A percentile compares a stretch with the other conserved stretches of the same genome.
Evolutionary conservation across 208 protist genomes (phyloP).

Genomic region (Acanthamoeba healyi): DNA sequence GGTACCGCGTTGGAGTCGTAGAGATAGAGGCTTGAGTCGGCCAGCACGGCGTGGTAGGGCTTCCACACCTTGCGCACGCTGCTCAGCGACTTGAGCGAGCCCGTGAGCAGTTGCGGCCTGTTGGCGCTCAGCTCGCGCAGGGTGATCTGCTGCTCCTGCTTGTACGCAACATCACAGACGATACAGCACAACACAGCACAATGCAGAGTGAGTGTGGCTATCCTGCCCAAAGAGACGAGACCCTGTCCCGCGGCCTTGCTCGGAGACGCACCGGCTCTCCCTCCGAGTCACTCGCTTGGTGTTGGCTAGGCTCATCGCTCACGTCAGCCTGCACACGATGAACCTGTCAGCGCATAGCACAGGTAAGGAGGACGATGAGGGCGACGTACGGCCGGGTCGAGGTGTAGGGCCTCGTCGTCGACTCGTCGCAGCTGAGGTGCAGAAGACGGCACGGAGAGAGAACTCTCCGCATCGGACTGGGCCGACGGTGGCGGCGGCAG

Average conservation of each 20-base stretch:
- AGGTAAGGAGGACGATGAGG: too few species aligned
- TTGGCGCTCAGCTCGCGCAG: neutral
- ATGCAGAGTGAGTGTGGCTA: too few species aligned
- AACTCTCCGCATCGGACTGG: too few species aligned
- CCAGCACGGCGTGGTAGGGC: neutral
- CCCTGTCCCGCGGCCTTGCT: too few species aligned
- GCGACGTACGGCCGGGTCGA: neutral
- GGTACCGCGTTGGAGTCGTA: slow-evolving; percentile 1
- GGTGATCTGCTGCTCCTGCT: neutral
- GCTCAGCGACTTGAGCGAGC: neutral
- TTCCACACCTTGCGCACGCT: slow-evolving; percentile 26
- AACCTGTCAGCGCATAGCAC: too few species aligned
- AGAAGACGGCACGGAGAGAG: neutral
- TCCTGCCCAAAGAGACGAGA: too few species aligned
- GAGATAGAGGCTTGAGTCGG: slow-evolving; percentile 25
- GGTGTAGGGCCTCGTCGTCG: neutral
- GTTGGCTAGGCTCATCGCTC: too few species aligned
- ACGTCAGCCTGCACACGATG: too few species aligned
- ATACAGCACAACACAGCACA: too few species aligned
- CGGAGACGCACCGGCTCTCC: too few species aligned
- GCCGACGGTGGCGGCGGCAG: neutral
- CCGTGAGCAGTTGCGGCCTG: neutral
- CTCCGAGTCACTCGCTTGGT: too few species aligned
- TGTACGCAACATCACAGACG: too few species aligned
- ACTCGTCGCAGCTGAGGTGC: neutral